Evolutionary conservation across 2,329 filamentous ascomycete species (phyloP).

Genomic region (Xylaria sp.): DNA sequence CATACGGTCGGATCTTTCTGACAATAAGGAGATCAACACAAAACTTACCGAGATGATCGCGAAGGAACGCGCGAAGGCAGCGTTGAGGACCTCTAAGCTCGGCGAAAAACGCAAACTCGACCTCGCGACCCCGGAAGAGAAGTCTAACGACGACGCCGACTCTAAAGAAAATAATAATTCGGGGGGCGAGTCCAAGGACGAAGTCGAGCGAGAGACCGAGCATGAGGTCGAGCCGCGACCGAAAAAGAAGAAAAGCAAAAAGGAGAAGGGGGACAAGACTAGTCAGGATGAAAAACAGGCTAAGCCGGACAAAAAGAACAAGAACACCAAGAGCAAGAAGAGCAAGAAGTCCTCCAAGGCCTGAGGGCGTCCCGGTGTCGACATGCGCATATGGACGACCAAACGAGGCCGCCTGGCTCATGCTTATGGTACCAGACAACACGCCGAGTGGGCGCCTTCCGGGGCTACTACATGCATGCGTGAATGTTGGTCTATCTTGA

Average conservation of each 20-base stretch:
- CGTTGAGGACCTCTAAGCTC: conserved; percentile 51
- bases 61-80: conserved; percentile 59
- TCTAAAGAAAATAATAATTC: conserved; percentile 27
- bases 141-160: conserved; percentile 31
- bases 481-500: not conserved
- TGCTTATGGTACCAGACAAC: too few species aligned
- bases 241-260: conserved; percentile 49
- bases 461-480: not conserved
- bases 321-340: conserved; percentile 39
- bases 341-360: conserved; percentile 35
- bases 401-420: not conserved
- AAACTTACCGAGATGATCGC: conserved; percentile 62
- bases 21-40: conserved; percentile 57
- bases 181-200: conserved; percentile 45
- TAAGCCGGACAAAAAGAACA: conserved; percentile 15
- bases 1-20: conserved; percentile 75
- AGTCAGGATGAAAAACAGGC: conserved; percentile 40
- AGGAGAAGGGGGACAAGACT: conserved; percentile 44
- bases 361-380: conserved; percentile 11
- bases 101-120: conserved; percentile 41
- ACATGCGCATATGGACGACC: not conserved
- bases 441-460: too few species aligned
- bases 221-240: conserved; percentile 29
- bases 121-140: conserved; percentile 26
- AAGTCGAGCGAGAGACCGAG: conserved; percentile 14